Conservation (phyloP, 2,329 filamentous ascomycete species). For the Fusarium foetens region DNA sequence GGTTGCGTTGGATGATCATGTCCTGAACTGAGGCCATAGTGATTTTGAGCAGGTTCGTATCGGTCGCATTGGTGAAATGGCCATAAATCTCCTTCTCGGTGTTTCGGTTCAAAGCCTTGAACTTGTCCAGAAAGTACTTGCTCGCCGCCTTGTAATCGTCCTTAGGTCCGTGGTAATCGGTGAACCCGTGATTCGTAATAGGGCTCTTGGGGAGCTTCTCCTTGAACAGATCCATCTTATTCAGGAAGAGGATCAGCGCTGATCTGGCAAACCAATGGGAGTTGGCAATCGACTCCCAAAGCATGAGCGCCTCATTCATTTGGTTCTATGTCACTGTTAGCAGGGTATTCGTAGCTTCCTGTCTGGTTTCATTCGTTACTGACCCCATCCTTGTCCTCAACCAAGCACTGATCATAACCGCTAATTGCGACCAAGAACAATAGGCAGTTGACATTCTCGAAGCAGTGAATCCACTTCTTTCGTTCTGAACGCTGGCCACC, state of each 20-base stretch:
- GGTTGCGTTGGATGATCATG: constrained; percentile 86
- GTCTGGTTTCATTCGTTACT: constrained; percentile 50
- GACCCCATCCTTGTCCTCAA: constrained; percentile 96
- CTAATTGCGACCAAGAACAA: constrained; percentile 95
- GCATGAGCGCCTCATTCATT: constrained; percentile 90
- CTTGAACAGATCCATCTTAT: constrained; percentile 89
- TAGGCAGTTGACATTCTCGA: constrained; percentile 91
- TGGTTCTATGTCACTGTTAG: constrained; percentile 70
- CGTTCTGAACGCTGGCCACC: constrained; percentile 91
- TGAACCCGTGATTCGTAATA: constrained; percentile 78
- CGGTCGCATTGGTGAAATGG: constrained; percentile 70
- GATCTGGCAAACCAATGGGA: constrained; percentile 88
- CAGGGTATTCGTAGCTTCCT: not conserved
- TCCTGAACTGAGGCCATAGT: constrained; percentile 89
- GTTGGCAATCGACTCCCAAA: constrained; percentile 87
- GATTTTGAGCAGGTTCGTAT: constrained; percentile 82
- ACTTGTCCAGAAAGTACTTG: constrained; percentile 86
- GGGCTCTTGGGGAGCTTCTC: constrained; percentile 77
- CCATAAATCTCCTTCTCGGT: constrained; percentile 72
- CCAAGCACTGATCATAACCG: constrained; percentile 94
- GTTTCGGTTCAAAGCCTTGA: constrained; percentile 78
- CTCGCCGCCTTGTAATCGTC: constrained; percentile 78
- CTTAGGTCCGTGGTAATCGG: constrained; percentile 78
- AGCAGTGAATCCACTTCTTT: constrained; percentile 98
- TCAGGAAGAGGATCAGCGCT: constrained; percentile 84